These are phyloP conservation scores for Talaromyces thailandensis DNA, from an alignment of 495 filamentous ascomycete genomes.

Conservation along the genomic window DNA sequence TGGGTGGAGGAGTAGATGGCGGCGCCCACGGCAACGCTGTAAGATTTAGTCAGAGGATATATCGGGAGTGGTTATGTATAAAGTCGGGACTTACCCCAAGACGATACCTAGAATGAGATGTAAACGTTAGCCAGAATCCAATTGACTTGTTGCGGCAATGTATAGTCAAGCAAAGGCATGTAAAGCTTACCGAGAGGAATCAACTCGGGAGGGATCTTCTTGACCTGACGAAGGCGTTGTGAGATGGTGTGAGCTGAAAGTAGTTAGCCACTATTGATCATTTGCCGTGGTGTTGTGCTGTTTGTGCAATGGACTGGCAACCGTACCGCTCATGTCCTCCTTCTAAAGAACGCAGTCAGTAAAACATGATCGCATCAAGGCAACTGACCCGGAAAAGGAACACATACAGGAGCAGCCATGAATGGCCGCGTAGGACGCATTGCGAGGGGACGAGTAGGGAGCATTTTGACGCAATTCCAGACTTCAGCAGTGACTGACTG, in stretches of 20 bases:
- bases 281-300: background rate
- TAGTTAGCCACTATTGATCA: constrained; percentile 19
- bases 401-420: constrained; percentile 76
- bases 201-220: constrained; percentile 88
- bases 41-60: constrained; percentile 14
- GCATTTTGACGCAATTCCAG: constrained; percentile 41
- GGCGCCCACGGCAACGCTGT: constrained; percentile 57
- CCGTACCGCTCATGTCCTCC: constrained; percentile 74
- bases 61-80: constrained; percentile 4
- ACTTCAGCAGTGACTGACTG: constrained; percentile 13
- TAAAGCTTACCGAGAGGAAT: constrained; percentile 74
- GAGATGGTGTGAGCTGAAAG: constrained; percentile 87
- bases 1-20: constrained; percentile 70
- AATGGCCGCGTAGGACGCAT: constrained; percentile 53
- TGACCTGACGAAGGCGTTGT: constrained; percentile 80
- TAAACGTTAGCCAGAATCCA: constrained; percentile 13
- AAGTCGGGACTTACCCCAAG: constrained; percentile 49
- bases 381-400: background rate
- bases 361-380: background rate
- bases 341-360: constrained; percentile 50
- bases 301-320: constrained; percentile 3
- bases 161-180: background rate
- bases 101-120: constrained; percentile 58
- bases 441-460: constrained; percentile 49
- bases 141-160: background rate